Base-by-base conservation (phyloP, 164 flowering plant genomes). In the Sextonia rubra region DNA sequence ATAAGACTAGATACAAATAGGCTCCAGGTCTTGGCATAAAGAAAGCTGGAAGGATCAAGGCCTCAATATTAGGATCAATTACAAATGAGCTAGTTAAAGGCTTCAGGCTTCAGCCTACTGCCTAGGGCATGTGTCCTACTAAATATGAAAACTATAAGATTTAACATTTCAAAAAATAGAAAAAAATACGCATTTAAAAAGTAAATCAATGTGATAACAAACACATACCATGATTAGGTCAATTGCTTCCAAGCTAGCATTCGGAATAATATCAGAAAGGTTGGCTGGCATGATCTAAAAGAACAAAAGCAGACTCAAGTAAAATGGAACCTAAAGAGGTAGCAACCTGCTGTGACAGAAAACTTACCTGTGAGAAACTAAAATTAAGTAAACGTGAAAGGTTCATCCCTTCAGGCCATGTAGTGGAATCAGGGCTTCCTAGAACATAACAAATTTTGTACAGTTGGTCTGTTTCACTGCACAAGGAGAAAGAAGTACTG, bases 401-500 rank as follows among this genome's bases (percentile, higher is more conserved):
- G 69, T 84, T 84, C 72, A 75, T 78, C 61, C 87, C 91, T 66
- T 83, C 87, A 70, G 90, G 87, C 77, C 86, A 87, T 62, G 74
- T 60, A 76, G 78, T 82, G 88, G 81, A 82, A 73, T 90, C 89
- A 63, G 97, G 95, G 20, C 82, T 73, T 17, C 97, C 97, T 69
- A 89, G 88, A 69, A 92, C 83, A 75, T 85, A 71, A 74, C 91
- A 90, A 78, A 92, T 90, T 82, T 92, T 92, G 89, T 84, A 84
- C 65, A 90, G 73, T 73, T 92, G 93, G 79, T 92, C 97, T 71
- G 80, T 81, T 83, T 89, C 97, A 86, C 97, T 92, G 90, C 52
- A 63, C 71, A 80, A 3, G 55, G 7, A 58, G 47, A 4, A 61
- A 68, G 17, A 20, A 15, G n/a, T 52, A 52, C n/a, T 17, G 5